phyloP scores from a whole-genome alignment of 306 rosid genomes.

The Elaeagnus macrophylla region DNA sequence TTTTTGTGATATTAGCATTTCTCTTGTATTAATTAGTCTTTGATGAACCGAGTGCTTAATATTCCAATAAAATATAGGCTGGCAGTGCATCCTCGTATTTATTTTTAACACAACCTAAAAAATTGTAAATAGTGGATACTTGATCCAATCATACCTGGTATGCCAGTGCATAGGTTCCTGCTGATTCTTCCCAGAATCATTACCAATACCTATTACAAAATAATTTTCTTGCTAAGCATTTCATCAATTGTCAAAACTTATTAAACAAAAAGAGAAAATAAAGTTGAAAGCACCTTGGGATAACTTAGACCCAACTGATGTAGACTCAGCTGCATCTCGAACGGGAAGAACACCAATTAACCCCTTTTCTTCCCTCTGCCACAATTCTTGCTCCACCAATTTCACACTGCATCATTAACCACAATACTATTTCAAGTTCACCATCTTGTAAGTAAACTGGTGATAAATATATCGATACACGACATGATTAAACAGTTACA shows the following conservation, averaged over 20 bases:
- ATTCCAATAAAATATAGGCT: no score
- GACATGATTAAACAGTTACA: no score
- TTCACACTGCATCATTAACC: slow-evolving; percentile 50
- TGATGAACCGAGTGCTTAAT: no score
- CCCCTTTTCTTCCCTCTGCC: slow-evolving; percentile 99
- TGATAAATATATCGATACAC: no score
- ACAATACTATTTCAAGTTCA: no score
- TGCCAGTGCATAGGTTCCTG: slow-evolving; percentile 91
- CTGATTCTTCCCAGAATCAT: slow-evolving; percentile 56
- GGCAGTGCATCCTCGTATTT: no score
- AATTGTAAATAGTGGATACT: neutral
- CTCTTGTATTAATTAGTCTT: neutral
- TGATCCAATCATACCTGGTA: slow-evolving; percentile 42
- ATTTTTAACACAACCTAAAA: no score
- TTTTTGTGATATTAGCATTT: no score
- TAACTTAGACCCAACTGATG: slow-evolving; percentile 37
- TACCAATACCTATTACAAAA: slow-evolving; percentile 33
- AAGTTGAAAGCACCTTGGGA: slow-evolving; percentile 50
- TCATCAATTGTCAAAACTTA: neutral
- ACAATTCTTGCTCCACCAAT: slow-evolving; percentile 95
- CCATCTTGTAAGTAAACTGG: no score
- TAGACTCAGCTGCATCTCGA: slow-evolving; percentile 71
- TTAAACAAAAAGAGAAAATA: neutral
- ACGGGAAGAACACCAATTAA: slow-evolving; percentile 88
- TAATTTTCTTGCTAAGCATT: neutral